Evolutionary conservation across 2,329 filamentous ascomycete genomes (phyloP).

Genomic region (Pseudogymnoascus sp.): DNA sequence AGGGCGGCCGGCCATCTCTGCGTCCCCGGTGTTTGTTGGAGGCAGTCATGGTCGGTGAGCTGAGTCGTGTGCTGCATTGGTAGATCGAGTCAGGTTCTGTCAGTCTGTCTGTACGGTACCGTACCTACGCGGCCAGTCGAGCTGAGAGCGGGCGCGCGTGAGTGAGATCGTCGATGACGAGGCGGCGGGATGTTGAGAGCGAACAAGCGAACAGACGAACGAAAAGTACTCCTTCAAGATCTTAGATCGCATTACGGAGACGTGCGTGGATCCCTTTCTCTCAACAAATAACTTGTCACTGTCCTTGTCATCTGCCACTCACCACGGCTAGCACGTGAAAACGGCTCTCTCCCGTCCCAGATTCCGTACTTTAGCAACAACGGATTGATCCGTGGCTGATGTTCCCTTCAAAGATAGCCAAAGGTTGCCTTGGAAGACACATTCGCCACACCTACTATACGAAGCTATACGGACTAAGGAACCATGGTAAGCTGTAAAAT

Average conservation of each 20-base stretch:
- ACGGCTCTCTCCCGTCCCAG: not conserved
- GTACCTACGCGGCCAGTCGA: not conserved
- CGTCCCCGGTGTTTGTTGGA: not conserved
- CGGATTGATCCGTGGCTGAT: not conserved
- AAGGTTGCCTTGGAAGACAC: not conserved
- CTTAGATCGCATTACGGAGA: not conserved
- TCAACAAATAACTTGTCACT: not conserved
- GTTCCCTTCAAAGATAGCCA: not conserved
- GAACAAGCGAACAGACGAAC: not conserved
- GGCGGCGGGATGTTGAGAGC: not conserved
- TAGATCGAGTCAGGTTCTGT: not conserved
- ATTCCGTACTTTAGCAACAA: not conserved
- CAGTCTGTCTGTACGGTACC: not conserved
- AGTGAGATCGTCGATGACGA: not conserved
- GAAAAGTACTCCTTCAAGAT: not conserved
- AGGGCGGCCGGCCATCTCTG: not conserved
- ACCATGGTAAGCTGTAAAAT: slow-evolving; percentile 9
- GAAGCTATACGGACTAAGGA: not conserved
- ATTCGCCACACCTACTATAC: not conserved
- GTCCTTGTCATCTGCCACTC: not conserved
- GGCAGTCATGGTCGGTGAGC: not conserved
- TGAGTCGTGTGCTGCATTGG: slow-evolving; percentile 1
- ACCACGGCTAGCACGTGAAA: not conserved
- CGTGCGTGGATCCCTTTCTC: not conserved
- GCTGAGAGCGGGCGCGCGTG: not conserved